Base-by-base conservation (phyloP, 768 basidiomycete genomes). In the Mycena filopes region DNA sequence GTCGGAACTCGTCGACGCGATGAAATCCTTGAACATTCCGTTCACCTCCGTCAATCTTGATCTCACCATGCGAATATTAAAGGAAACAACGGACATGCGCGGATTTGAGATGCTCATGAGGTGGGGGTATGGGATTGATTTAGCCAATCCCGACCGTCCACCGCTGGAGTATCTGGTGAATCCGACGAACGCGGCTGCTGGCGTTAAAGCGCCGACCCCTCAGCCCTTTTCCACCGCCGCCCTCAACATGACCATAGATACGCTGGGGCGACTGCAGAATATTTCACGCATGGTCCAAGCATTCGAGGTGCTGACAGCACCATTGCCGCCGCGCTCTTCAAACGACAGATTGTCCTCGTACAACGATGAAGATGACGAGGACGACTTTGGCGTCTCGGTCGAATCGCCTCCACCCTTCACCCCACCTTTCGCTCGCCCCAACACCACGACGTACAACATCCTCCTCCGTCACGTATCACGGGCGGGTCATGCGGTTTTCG, bases 301-400 rank as follows among this genome's bases (percentile, higher is more conserved):
- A 1, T 95, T 94, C 71, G 93, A 94, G 69, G 87, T 91, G 29
- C 86, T 94, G 62, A 92, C 93, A 0, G 83, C 87, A 50, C 91
- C 91, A 18, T 81, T 93, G 29, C 88, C 90, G 13, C 76, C 79
- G 63, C 45, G 80, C 8, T 55, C 54, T n/a, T 76, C 50, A 78
- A 82, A 72, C 79, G 82, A 68, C 78, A 82, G 58, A 81, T 84
- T 65, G 23, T 78, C 83, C 8, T 82, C 86, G 15, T 90, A 31
- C 3, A 28, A 89, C 73, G 89, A 91, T 47, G 89, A 90, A 23
- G 89, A 84, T 26, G 84, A 84, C 28, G 87, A 93, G 53, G 86
- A 90, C 40, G 87, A 87, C 70, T 87, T 84, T 66, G 84, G 84
- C 31, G 81, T 84, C 54, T 70, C 81, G 29, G 75, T 84, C 48